These are phyloP conservation scores for Sungouiella blattae DNA, from an alignment of 805 yeast species.

Conservation along the genomic window DNA sequence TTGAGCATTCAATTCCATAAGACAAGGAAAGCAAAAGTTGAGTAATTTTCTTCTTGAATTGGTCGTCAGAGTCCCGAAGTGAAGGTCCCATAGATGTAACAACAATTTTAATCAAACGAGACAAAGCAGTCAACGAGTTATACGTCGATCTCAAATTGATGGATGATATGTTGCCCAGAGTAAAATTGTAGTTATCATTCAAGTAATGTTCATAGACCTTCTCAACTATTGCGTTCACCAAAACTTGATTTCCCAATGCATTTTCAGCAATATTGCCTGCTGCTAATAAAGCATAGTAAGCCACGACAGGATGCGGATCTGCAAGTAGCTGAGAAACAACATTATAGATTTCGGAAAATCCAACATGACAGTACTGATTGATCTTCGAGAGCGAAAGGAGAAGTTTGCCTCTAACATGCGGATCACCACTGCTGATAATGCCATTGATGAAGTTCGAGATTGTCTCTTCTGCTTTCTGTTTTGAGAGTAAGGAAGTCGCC, in stretches of 20 bases:
- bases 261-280: conserved; percentile 53
- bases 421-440: conserved; percentile 63
- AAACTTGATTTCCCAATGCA: conserved; percentile 43
- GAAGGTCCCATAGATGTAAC: conserved; percentile 39
- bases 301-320: conserved; percentile 87
- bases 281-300: conserved; percentile 66
- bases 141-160: conserved; percentile 35
- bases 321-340: conserved; percentile 56
- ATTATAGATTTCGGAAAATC: conserved; percentile 44
- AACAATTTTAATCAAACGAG: conserved; percentile 26
- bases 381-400: conserved; percentile 29
- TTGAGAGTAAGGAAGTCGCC: conserved; percentile 24
- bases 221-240: conserved; percentile 40
- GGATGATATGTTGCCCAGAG: conserved; percentile 30
- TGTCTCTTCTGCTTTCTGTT: conserved; percentile 21
- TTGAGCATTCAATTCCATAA: conserved; percentile 29
- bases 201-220: conserved; percentile 29
- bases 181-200: conserved; percentile 34
- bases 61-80: conserved; percentile 20
- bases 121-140: conserved; percentile 20
- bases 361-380: conserved; percentile 23
- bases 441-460: conserved; percentile 44
- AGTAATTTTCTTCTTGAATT: conserved; percentile 20
- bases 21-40: conserved; percentile 27
- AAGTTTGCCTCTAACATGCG: conserved; percentile 51